Evolutionary conservation across 495 filamentous ascomycete genomes (phyloP).

Genomic region (Terfezia claveryi): DNA sequence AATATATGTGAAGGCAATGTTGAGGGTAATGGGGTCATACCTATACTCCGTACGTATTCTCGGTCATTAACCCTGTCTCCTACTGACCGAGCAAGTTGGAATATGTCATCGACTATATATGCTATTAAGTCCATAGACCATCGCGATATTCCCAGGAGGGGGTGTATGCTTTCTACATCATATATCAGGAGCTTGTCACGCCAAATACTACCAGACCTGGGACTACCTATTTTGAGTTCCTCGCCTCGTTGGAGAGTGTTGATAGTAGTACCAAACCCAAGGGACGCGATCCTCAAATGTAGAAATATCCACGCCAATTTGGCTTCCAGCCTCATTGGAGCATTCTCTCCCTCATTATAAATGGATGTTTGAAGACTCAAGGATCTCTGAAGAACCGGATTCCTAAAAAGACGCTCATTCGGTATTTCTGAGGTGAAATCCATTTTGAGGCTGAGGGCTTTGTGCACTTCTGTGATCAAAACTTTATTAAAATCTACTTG

Average conservation of each 20-base stretch:
- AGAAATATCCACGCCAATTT: conserved; percentile 18
- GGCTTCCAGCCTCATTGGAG: conserved; percentile 11
- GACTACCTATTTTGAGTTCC: neutral
- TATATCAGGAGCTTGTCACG: neutral
- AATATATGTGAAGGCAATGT: conserved; percentile 4
- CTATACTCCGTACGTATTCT: conserved; percentile 10
- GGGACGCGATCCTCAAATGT: conserved; percentile 16
- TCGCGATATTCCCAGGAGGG: conserved; percentile 15
- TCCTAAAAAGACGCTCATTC: conserved; percentile 14
- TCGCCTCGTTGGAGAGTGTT: conserved; percentile 8
- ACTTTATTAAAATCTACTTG: conserved; percentile 12
- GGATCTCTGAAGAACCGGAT: conserved; percentile 15
- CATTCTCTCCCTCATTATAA: conserved; percentile 15
- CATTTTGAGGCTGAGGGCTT: conserved; percentile 16
- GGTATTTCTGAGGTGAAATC: conserved; percentile 17
- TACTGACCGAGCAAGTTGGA: conserved; percentile 12
- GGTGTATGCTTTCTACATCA: conserved; percentile 13
- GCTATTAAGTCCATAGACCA: conserved; percentile 22
- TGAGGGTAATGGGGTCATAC: neutral
- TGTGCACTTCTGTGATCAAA: conserved; percentile 16
- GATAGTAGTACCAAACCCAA: conserved; percentile 17
- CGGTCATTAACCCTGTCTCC: conserved; percentile 10
- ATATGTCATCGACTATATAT: conserved; percentile 19
- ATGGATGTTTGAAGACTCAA: conserved; percentile 17
- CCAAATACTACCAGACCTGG: neutral